Conservation (phyloP, 2,329 filamentous ascomycete genomes). For the Botrytis galanthina region DNA sequence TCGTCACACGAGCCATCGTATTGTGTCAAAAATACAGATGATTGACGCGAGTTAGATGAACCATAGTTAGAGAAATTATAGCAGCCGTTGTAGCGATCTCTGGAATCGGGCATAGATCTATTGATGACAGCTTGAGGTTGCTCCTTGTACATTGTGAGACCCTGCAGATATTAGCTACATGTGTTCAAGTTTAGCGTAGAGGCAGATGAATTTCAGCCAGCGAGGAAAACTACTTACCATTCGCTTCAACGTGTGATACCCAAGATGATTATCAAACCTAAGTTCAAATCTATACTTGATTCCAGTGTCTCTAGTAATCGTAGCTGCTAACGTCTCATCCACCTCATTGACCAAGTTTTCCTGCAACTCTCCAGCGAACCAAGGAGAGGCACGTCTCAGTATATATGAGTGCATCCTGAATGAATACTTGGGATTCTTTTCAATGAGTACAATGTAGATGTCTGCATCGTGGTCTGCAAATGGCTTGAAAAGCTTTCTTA, state of each 20-base stretch:
- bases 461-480: background rate
- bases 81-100: background rate
- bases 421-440: too few relatives aligned
- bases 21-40: background rate
- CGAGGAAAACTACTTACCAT: background rate
- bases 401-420: background rate
- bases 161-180: background rate
- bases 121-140: background rate
- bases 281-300: slow-evolving; percentile 10
- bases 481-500: background rate
- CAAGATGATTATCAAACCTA: background rate
- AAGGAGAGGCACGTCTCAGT: background rate
- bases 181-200: background rate
- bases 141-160: background rate
- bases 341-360: background rate
- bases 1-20: background rate
- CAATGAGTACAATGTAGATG: background rate
- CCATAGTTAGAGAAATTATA: too few relatives aligned
- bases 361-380: background rate
- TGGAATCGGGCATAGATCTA: too few relatives aligned
- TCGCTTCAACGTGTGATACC: background rate
- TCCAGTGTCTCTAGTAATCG: fast-evolving
- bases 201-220: background rate
- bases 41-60: background rate
- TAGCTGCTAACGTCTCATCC: background rate